These are phyloP conservation scores for Nannochloropsis salina DNA, from an alignment of 108 stramenopile species.

Conservation along the genomic window DNA sequence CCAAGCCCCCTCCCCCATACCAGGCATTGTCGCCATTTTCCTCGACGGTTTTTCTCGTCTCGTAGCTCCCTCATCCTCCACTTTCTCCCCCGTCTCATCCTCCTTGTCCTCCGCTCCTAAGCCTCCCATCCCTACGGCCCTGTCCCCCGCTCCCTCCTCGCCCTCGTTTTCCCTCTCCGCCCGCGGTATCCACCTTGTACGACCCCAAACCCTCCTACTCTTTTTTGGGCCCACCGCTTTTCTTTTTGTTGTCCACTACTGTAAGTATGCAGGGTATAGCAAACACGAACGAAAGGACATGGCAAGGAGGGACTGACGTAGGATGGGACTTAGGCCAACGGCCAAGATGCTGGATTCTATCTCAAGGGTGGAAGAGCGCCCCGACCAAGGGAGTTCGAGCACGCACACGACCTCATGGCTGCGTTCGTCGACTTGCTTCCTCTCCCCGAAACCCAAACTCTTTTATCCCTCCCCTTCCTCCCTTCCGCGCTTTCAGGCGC, in stretches of 20 bases:
- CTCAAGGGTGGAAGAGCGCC: no score
- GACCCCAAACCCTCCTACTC: background rate
- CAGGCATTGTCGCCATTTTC: background rate
- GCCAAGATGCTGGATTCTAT: background rate
- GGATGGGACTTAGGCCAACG: background rate
- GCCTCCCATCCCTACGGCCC: background rate
- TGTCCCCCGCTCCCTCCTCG: background rate
- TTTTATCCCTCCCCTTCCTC: background rate
- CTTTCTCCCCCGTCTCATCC: background rate
- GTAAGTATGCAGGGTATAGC: background rate
- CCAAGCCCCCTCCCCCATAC: no score
- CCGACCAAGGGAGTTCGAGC: no score
- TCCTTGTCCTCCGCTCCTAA: background rate
- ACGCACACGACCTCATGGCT: no score
- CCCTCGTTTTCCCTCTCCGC: background rate
- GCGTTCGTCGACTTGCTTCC: background rate
- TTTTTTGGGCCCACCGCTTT: background rate
- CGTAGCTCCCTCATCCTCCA: background rate
- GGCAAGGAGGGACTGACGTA: background rate
- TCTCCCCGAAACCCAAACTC: background rate
- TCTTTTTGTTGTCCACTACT: background rate
- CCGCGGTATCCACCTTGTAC: conserved; percentile 11
- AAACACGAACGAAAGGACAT: background rate
- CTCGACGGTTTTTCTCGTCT: background rate
- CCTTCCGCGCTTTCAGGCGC: background rate